Base-by-base conservation (phyloP, 192 early-diverging fungal genomes). In the Endogone sp. region DNA sequence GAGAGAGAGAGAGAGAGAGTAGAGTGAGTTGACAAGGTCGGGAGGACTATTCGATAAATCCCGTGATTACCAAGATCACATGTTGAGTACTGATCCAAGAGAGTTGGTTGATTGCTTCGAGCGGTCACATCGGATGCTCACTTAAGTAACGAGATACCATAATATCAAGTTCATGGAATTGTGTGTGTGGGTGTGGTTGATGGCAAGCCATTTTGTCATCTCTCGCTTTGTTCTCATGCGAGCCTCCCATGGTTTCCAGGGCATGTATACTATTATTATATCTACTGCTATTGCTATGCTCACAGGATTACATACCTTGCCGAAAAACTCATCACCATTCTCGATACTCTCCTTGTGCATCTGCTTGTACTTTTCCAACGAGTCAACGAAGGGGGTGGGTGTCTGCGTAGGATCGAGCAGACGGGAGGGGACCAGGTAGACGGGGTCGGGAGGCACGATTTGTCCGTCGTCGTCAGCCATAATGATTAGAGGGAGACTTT, bases 261-360 rank as follows among this genome's bases (percentile, higher is more conserved):
- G 16, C 16, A 6, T 49, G 37, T 49, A 16, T 49, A 6, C 37
- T 16, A 0, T 11, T 49, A 16, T 16, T 49, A 49, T 49, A 49
- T 49, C 37, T 49, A 49, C 16, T 49, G 16, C 37, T n/a, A n/a
- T n/a, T n/a, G 37, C 37, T 49, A 49, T 49, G 16, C 6, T 49
- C 37, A 49, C 37, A 49, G 37, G 37, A 16, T 11, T 49, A 16
- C 37, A 11, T 16, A 49, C 37, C 37, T 49, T 49, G 37, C 37
- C 9, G 1, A 49, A 49, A 16, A 49, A 49, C 58, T 80, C 81
- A n/a, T 82, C 75, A 57, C 94, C 93, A 66, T 95, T 76, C 56
- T 86, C 75, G 70, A 97, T 83, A 75, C 88, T 91, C 75, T 94
- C 83, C 70, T 90, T 83, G 81, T 93, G 91, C 77, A 93, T 70